Evolutionary conservation across 192 early-diverging fungal species (phyloP), one percentile per base, ranked within the genome.

Genomic region (Allomyces macrogynus): DNA sequence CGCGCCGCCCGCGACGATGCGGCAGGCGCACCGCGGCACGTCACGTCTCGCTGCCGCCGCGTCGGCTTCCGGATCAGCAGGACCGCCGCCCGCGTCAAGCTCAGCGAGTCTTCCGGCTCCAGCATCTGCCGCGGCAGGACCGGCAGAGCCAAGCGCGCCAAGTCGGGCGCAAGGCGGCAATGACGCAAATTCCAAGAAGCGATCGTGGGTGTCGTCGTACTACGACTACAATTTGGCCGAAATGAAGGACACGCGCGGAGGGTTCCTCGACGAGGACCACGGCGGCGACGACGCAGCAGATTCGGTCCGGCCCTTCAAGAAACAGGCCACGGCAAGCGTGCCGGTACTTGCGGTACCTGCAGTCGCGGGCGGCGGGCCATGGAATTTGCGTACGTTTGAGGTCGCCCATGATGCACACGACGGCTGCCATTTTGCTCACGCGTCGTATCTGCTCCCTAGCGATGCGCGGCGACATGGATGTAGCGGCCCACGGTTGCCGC

Each of bases 221-320:
- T 79, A 75, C 79, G 95, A 98, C 61, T 98, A 89, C 78, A 86
- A 98, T 70, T 75, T 95, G 23, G 82, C 79, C 44, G 84, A 81
- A 14, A 89, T 93, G 85, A 81, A 81, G 40, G 90, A 98, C 71
- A 86, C 87, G 16, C 78, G 78, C 27, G 95, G 88, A 10, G 95
- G 95, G 25, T 98, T 92, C 72, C 70, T 98, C 14, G 67, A 81
- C 4, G 84, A 86, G 9, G 77, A 87, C 1, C 68, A 71, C 5
- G 67, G 69, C 0, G 67, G 65, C 4, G 72, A 73, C 20, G 67
- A 73, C 27, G 67, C 64, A 0, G 65, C 69, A n/a, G 68, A 54
- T 25, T 10, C 26, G 18, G 68, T 0, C 14, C 5, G 32, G 32
- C 32, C 32, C 5, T 0, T 40, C 32, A 40, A 40, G 10, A 74